Evolutionary conservation across 768 basidiomycete species (phyloP).

Genomic region (Tylopilus intermedius): DNA sequence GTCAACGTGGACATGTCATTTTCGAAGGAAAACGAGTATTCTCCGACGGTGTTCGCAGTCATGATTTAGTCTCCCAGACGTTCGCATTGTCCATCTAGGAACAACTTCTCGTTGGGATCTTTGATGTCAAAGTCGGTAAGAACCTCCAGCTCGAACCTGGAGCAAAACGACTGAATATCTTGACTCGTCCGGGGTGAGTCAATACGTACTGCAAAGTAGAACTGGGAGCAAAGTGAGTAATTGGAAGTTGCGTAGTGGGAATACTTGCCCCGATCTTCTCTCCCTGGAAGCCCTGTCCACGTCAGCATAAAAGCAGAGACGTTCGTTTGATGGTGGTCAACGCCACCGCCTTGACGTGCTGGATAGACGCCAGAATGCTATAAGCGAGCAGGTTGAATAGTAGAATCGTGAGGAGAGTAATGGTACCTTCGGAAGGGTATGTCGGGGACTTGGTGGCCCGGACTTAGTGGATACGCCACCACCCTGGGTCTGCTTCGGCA

Average conservation of each 20-base stretch:
- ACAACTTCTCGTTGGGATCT: conserved; percentile 81
- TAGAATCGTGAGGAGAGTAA: conserved; percentile 18
- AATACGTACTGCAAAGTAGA: conserved; percentile 87
- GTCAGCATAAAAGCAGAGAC: conserved; percentile 91
- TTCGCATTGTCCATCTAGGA: conserved; percentile 85
- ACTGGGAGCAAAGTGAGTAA: conserved; percentile 41
- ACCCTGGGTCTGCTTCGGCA: too few species aligned
- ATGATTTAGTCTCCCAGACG: conserved; percentile 96
- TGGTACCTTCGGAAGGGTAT: not conserved
- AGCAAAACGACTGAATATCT: not conserved
- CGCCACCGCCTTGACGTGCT: conserved; percentile 50
- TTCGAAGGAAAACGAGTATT: conserved; percentile 95
- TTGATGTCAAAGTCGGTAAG: conserved; percentile 92
- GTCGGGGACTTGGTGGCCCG: too few species aligned
- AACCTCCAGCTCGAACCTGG: conserved; percentile 93
- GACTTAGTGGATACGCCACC: too few species aligned
- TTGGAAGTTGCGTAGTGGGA: not conserved
- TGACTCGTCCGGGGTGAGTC: not conserved
- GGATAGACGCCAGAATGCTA: conserved; percentile 25
- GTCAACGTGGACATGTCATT: conserved; percentile 95
- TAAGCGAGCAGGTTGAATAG: conserved; percentile 18
- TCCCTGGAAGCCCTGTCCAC: conserved; percentile 93
- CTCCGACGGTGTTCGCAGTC: conserved; percentile 86
- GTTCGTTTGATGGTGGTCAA: conserved; percentile 80
- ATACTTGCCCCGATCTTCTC: conserved; percentile 81